Evolutionary conservation across 2,329 filamentous ascomycete genomes (phyloP).

Genomic region (Calonectria montana): DNA sequence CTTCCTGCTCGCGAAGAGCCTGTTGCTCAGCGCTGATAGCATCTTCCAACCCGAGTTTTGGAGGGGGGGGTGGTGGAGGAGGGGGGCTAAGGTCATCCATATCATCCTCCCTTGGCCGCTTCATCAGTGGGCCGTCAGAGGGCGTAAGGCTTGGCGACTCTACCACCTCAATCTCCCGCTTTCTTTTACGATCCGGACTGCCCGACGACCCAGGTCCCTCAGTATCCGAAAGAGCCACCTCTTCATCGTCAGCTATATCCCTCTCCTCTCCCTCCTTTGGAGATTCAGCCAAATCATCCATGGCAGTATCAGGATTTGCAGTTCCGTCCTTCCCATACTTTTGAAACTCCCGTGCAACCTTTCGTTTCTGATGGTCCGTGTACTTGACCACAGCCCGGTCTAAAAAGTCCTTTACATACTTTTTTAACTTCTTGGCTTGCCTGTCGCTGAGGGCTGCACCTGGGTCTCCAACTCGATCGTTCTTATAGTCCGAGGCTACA

Average conservation of each 20-base stretch:
- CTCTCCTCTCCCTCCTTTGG: constrained; percentile 25
- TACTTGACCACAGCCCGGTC: constrained; percentile 87
- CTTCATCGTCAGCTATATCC: constrained; percentile 44
- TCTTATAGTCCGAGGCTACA: constrained; percentile 91
- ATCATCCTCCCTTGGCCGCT: constrained; percentile 63
- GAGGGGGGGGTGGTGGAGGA: constrained; percentile 62
- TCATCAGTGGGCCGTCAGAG: constrained; percentile 66
- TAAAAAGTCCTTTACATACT: constrained; percentile 85
- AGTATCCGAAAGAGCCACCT: constrained; percentile 57
- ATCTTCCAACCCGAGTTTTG: constrained; percentile 51
- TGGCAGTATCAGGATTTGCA: constrained; percentile 16
- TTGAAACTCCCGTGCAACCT: constrained; percentile 55
- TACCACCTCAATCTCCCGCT: constrained; percentile 58
- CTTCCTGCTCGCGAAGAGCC: constrained; percentile 61
- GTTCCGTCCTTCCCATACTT: constrained; percentile 34
- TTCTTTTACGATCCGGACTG: constrained; percentile 71
- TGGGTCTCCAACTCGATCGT: constrained; percentile 86
- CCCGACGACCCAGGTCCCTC: constrained; percentile 58
- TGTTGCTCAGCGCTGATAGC: constrained; percentile 55
- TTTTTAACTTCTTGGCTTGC: constrained; percentile 84
- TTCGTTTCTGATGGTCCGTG: constrained; percentile 73
- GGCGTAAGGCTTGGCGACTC: constrained; percentile 61
- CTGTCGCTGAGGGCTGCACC: constrained; percentile 76
- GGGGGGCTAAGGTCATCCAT: constrained; percentile 52
- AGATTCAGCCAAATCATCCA: constrained; percentile 36